Percentiles rank a stretch among this genome's conserved stretches.
Conservation (phyloP, 192 early-diverging fungal genomes). For the Haplosporangium gracile region DNA sequence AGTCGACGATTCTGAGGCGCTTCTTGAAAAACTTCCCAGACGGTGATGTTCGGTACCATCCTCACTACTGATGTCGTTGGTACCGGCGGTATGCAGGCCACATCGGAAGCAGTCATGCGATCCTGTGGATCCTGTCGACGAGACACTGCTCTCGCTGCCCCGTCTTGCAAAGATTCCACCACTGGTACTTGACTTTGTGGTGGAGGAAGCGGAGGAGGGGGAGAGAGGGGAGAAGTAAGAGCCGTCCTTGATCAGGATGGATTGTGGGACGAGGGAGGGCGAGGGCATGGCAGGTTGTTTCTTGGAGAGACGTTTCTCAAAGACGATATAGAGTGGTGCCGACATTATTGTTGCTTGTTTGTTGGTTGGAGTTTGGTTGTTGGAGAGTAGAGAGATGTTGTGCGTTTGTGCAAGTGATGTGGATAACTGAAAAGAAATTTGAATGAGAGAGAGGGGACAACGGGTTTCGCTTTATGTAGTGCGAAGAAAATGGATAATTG, state of each 20-base stretch:
- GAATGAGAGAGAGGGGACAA: neutral
- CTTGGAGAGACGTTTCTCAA: constrained; percentile 37
- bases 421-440: neutral
- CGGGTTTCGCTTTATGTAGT: neutral
- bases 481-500: neutral
- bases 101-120: constrained; percentile 26
- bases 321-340: constrained; percentile 33
- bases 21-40: neutral
- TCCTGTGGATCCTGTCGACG: constrained; percentile 2
- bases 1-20: constrained; percentile 4
- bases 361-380: neutral
- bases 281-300: constrained; percentile 30
- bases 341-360: constrained; percentile 1
- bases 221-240: neutral
- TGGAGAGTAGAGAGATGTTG: neutral
- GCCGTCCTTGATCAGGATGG: constrained; percentile 40
- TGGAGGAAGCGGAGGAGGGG: neutral
- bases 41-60: neutral
- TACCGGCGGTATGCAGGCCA: neutral
- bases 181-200: neutral
- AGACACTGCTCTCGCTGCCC: constrained; percentile 23
- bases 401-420: neutral
- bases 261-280: constrained; percentile 28
- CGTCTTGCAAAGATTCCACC: constrained; percentile 20
- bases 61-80: neutral